These are phyloP conservation scores for Gossypium longicalyx DNA, from an alignment of 345 rosid genomes.

Conservation along the genomic window DNA sequence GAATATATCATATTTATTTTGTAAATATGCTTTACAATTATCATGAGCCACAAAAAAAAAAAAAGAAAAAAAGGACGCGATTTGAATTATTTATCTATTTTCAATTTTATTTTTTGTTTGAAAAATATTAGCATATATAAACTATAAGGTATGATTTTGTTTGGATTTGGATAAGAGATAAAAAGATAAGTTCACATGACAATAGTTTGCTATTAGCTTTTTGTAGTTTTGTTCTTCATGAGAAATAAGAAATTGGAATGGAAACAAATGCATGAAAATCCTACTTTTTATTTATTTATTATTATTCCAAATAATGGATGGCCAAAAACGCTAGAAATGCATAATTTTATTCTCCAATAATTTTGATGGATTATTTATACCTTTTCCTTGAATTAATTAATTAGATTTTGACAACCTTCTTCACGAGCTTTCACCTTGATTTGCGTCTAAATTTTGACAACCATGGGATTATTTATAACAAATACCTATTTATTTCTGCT, in stretches of 20 bases:
- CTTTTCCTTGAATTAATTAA: neutral
- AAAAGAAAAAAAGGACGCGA: neutral
- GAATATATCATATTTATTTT: too few species aligned
- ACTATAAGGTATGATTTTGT: constrained; percentile 14
- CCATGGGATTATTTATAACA: too few species aligned
- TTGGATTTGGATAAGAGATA: constrained; percentile 8
- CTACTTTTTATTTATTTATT: neutral
- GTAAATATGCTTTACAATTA: neutral
- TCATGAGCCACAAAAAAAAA: neutral
- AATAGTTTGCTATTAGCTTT: constrained; percentile 8
- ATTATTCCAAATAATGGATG: neutral
- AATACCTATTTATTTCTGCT: too few species aligned
- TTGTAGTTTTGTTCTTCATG: neutral
- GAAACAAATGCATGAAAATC: neutral
- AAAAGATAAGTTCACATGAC: constrained; percentile 14
- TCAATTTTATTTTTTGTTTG: neutral
- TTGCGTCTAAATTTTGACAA: too few species aligned
- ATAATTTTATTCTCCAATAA: neutral
- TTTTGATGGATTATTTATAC: neutral
- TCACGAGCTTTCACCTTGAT: too few species aligned
- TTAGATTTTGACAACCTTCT: too few species aligned
- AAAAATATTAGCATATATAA: neutral
- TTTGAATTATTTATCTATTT: neutral
- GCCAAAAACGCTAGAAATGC: neutral
- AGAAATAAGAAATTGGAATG: neutral